Evolutionary conservation across 768 basidiomycete species (phyloP).

Genomic region (Butyriboletus loyo): DNA sequence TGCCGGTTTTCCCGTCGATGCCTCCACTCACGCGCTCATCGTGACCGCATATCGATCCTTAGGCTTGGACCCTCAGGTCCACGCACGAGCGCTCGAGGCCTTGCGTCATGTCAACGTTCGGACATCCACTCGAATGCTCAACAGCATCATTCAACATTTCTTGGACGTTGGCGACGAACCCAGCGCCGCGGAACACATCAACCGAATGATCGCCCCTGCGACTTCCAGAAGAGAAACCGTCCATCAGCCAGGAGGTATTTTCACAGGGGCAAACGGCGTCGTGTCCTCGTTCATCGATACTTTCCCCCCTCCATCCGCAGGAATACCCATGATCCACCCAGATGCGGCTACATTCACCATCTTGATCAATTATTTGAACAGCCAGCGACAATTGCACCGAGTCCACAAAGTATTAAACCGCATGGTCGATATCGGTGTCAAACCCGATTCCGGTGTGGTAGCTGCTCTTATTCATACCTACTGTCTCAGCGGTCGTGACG

Average conservation of each 20-base stretch:
- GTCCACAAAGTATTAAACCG: conserved; percentile 46
- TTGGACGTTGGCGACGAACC: conserved; percentile 53
- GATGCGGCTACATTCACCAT: conserved; percentile 61
- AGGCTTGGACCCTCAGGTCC: conserved; percentile 55
- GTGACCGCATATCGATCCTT: conserved; percentile 56
- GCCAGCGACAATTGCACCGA: conserved; percentile 40
- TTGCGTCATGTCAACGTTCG: conserved; percentile 40
- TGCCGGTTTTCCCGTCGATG: conserved; percentile 51
- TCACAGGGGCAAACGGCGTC: conserved; percentile 33
- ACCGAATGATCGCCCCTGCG: conserved; percentile 48
- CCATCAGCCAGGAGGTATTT: conserved; percentile 18
- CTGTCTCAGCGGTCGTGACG: conserved; percentile 43
- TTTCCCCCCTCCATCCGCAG: background rate
- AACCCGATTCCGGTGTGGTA: conserved; percentile 44
- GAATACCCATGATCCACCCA: conserved; percentile 33
- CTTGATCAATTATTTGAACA: conserved; percentile 55
- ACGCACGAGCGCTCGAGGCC: conserved; percentile 46
- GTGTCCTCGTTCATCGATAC: conserved; percentile 1
- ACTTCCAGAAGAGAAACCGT: conserved; percentile 24
- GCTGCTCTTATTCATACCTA: conserved; percentile 59
- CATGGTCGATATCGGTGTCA: conserved; percentile 43
- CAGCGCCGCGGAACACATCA: conserved; percentile 46
- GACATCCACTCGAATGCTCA: conserved; percentile 55
- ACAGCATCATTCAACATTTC: conserved; percentile 62
- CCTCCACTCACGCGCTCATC: conserved; percentile 59